A percentile compares a stretch with the other conserved stretches of the same genome.
These are phyloP conservation scores for Leccinum angustisporum DNA, from an alignment of 1,284 basidiomycete species.

Conservation along the genomic window DNA sequence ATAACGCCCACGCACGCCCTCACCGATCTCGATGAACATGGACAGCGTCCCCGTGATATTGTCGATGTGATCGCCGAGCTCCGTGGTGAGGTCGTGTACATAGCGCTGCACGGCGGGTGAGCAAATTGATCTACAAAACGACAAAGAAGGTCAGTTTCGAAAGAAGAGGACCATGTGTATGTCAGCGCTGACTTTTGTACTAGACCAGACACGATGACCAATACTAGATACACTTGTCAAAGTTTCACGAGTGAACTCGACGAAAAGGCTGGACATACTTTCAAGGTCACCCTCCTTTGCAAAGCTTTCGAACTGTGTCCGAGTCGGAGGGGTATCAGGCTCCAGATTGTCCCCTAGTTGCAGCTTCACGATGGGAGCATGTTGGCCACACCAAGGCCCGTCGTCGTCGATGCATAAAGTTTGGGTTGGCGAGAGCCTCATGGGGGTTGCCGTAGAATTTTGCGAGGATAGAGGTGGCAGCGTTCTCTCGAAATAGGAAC, in stretches of 20 bases:
- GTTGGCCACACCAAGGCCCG: conserved; percentile 34
- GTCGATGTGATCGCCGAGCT: conserved; percentile 57
- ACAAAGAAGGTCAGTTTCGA: conserved; percentile 15
- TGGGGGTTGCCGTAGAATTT: conserved; percentile 33
- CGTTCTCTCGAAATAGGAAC: conserved; percentile 37
- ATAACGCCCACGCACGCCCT: conserved; percentile 24
- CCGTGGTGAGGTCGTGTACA: conserved; percentile 51
- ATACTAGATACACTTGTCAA: conserved; percentile 27
- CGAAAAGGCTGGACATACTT: conserved; percentile 32
- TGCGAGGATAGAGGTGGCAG: conserved; percentile 34
- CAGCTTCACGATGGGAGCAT: conserved; percentile 30
- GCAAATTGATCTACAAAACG: conserved; percentile 46
- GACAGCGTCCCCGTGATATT: conserved; percentile 50
- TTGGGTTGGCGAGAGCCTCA: conserved; percentile 36
- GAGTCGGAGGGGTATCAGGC: conserved; percentile 30
- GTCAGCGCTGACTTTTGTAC: conserved; percentile 33
- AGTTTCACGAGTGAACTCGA: conserved; percentile 2
- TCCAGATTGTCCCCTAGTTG: conserved; percentile 33
- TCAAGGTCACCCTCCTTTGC: conserved; percentile 51
- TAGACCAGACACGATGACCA: conserved; percentile 36
- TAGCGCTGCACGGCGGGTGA: conserved; percentile 55
- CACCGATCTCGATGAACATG: conserved; percentile 56
- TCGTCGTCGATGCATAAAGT: conserved; percentile 37
- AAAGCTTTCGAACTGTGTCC: conserved; percentile 41
- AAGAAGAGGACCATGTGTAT: not conserved